These are phyloP conservation scores for Antrodiella citrinella DNA, from an alignment of 768 basidiomycete species.

Conservation along the genomic window DNA sequence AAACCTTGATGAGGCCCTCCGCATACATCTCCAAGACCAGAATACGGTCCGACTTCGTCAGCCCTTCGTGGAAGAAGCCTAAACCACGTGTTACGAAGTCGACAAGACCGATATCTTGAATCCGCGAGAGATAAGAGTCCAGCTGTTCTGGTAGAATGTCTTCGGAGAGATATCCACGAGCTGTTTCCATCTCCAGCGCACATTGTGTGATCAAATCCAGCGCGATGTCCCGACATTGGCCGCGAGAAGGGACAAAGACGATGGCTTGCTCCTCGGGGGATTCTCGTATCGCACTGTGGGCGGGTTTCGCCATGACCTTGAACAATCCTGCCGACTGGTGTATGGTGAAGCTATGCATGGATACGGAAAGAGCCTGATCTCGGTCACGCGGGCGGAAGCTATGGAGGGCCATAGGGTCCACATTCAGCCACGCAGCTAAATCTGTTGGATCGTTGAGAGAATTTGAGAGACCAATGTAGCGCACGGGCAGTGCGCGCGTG, in stretches of 20 bases:
- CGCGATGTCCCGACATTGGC: conserved; percentile 66
- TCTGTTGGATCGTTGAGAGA: conserved; percentile 78
- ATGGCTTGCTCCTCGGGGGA: conserved; percentile 46
- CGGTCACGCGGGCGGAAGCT: conserved; percentile 79
- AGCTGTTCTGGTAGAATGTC: conserved; percentile 43
- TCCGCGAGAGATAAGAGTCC: conserved; percentile 45
- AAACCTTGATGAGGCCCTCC: conserved; percentile 69
- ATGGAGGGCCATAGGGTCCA: conserved; percentile 53
- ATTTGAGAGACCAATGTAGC: conserved; percentile 69
- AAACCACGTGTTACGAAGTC: conserved; percentile 82
- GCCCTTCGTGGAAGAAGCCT: conserved; percentile 76
- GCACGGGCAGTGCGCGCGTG: conserved; percentile 51
- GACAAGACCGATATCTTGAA: conserved; percentile 54
- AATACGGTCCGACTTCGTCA: conserved; percentile 57
- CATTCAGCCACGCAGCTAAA: conserved; percentile 77
- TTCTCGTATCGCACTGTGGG: conserved; percentile 63
- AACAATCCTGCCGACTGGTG: conserved; percentile 81
- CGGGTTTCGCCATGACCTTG: conserved; percentile 89
- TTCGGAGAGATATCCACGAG: conserved; percentile 57
- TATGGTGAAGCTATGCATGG: conserved; percentile 73
- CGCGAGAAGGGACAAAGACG: conserved; percentile 83
- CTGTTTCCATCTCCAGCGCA: conserved; percentile 63
- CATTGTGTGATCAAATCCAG: conserved; percentile 84
- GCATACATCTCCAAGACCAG: conserved; percentile 76
- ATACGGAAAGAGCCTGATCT: conserved; percentile 65